Conservation (phyloP, 2,329 filamentous ascomycete species). For the Rutstroemia sp. region DNA sequence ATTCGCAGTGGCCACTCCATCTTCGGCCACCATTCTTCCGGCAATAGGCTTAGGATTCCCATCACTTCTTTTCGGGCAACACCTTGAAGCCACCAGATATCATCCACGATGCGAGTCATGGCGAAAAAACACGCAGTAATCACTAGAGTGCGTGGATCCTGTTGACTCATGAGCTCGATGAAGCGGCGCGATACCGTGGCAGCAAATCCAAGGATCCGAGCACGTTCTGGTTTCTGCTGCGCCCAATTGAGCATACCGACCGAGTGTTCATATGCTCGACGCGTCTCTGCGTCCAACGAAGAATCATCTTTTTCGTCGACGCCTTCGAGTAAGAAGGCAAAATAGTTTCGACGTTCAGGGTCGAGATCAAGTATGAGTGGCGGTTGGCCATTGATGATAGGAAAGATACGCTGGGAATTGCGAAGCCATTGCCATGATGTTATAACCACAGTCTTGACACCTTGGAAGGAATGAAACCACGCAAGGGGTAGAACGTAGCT, state of each 20-base stretch:
- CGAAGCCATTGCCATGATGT: constrained; percentile 58
- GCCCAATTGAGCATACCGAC: constrained; percentile 62
- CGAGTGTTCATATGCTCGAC: constrained; percentile 54
- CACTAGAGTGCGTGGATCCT: constrained; percentile 36
- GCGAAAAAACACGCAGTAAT: constrained; percentile 28
- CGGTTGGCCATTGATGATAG: constrained; percentile 57
- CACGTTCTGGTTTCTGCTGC: constrained; percentile 51
- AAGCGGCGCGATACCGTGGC: constrained; percentile 56
- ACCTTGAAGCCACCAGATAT: constrained; percentile 60
- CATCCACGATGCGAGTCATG: constrained; percentile 24
- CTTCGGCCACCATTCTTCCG: constrained; percentile 25
- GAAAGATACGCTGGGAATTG: constrained; percentile 47
- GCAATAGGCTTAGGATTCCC: constrained; percentile 34
- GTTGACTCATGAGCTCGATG: constrained; percentile 51
- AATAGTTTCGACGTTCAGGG: constrained; percentile 47
- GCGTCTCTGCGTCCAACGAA: constrained; percentile 28
- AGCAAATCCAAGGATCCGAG: constrained; percentile 54
- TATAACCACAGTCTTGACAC: constrained; percentile 57
- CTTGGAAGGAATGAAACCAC: constrained; percentile 62
- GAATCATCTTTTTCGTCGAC: constrained; percentile 44
- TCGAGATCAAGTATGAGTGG: constrained; percentile 53
- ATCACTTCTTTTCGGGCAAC: constrained; percentile 59
- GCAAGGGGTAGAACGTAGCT: constrained; percentile 52
- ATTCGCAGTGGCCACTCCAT: constrained; percentile 29
- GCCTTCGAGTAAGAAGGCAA: constrained; percentile 51